Evolutionary conservation across 1,284 basidiomycete species (phyloP).

Genomic region (Chalciporus sp.): DNA sequence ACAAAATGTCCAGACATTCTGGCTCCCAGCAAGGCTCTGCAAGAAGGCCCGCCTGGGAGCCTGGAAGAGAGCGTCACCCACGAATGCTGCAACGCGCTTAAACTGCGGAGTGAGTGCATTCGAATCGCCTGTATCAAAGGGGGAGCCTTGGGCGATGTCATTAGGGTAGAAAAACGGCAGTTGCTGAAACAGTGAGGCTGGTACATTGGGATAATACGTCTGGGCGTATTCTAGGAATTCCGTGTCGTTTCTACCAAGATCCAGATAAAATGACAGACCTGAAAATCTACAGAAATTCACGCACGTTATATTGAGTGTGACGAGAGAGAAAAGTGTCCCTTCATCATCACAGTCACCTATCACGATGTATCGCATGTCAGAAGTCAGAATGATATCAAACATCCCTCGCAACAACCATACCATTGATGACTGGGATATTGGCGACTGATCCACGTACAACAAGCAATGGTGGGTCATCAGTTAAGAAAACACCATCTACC

Average conservation of each 20-base stretch:
- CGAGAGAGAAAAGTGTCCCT: constrained; percentile 52
- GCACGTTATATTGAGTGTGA: constrained; percentile 46
- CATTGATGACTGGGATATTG: constrained; percentile 47
- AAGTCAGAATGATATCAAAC: constrained; percentile 33
- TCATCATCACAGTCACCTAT: constrained; percentile 52
- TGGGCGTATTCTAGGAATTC: constrained; percentile 42
- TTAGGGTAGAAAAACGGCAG: constrained; percentile 44
- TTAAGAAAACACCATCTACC: constrained; percentile 53
- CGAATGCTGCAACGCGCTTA: constrained; percentile 54
- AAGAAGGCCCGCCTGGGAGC: constrained; percentile 54
- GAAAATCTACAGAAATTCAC: background rate
- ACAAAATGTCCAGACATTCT: constrained; percentile 53
- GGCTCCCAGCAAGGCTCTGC: constrained; percentile 41
- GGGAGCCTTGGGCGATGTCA: constrained; percentile 50
- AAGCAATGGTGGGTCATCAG: constrained; percentile 42
- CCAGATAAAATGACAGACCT: background rate
- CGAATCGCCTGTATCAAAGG: constrained; percentile 48
- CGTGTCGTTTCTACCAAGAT: constrained; percentile 35
- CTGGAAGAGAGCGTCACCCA: constrained; percentile 57
- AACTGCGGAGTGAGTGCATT: constrained; percentile 52
- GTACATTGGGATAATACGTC: constrained; percentile 34
- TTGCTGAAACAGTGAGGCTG: constrained; percentile 31
- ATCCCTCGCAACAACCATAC: constrained; percentile 25
- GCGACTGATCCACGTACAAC: constrained; percentile 45
- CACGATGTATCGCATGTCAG: constrained; percentile 39